Evolutionary conservation across 2,329 filamentous ascomycete species (phyloP).

Genomic region (Pseudogymnoascus sp.): DNA sequence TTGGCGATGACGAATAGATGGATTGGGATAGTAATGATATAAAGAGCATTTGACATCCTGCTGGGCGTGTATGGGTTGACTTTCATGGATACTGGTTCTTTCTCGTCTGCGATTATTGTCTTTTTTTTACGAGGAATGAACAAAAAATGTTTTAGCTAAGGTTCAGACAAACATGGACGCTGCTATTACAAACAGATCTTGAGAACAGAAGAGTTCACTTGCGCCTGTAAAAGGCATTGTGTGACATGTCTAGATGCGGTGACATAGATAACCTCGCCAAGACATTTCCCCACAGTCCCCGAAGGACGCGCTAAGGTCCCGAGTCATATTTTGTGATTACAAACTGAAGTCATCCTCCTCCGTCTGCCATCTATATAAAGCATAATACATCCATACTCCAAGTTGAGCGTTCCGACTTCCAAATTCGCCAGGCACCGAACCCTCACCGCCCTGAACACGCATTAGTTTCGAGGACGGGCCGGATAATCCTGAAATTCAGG

Average conservation of each 20-base stretch:
- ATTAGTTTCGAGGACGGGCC: neutral
- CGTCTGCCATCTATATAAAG: slow-evolving; percentile 1
- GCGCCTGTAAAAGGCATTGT: neutral
- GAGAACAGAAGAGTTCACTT: neutral
- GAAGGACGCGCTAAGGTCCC: neutral
- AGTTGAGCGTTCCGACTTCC: neutral
- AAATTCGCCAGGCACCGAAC: neutral
- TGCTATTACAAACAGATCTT: neutral
- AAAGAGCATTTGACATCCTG: slow-evolving; percentile 8
- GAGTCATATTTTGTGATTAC: slow-evolving; percentile 4
- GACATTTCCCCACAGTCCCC: slow-evolving; percentile 5
- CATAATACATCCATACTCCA: neutral
- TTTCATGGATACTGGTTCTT: slow-evolving; percentile 9
- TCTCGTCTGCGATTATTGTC: slow-evolving; percentile 9
- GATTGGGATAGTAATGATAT: slow-evolving; percentile 5
- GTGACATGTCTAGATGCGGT: neutral
- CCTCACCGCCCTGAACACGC: slow-evolving; percentile 6
- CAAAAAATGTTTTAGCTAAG: slow-evolving; percentile 6
- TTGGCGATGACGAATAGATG: slow-evolving; percentile 57
- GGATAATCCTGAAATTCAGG: neutral
- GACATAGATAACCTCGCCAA: neutral
- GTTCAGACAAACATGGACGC: neutral
- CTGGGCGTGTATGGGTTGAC: slow-evolving; percentile 7
- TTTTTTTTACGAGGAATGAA: neutral
- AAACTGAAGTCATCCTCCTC: neutral